Evolutionary conservation across 2,329 filamentous ascomycete species (phyloP).

Genomic region (Colletotrichum sp.): DNA sequence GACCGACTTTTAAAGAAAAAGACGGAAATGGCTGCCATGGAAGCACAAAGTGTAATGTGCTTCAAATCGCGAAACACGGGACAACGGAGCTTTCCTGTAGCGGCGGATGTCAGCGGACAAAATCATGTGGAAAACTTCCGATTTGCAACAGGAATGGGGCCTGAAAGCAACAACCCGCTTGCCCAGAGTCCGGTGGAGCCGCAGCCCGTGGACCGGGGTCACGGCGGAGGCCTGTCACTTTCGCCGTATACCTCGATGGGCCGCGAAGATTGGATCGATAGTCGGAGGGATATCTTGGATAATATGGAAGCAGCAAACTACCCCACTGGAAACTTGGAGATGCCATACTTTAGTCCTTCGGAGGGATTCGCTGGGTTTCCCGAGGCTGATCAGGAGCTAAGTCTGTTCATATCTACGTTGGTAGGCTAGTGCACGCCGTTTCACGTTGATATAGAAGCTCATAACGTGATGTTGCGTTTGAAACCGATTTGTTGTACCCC

Average conservation of each 20-base stretch:
- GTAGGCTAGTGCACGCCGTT: neutral
- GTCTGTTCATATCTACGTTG: neutral
- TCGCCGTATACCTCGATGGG: neutral
- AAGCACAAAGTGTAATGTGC: neutral
- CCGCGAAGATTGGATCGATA: neutral
- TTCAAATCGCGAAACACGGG: neutral
- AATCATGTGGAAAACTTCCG: neutral
- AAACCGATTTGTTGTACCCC: neutral
- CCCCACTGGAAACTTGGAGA: neutral
- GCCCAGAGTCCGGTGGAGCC: neutral
- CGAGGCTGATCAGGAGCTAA: neutral
- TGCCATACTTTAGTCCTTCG: neutral
- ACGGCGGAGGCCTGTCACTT: neutral
- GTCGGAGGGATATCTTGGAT: neutral
- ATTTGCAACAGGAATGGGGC: neutral
- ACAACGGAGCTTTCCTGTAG: fast-evolving
- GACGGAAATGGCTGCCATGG: neutral
- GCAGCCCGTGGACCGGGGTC: fast-evolving
- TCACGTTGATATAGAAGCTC: neutral
- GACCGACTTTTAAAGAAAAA: neutral
- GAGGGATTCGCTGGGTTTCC: neutral
- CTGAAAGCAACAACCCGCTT: neutral
- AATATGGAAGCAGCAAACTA: neutral
- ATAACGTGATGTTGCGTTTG: neutral
- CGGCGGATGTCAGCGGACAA: neutral